phyloP scores from a whole-genome alignment of 108 stramenopile species.

The Phaeodactylum tricornutum region DNA sequence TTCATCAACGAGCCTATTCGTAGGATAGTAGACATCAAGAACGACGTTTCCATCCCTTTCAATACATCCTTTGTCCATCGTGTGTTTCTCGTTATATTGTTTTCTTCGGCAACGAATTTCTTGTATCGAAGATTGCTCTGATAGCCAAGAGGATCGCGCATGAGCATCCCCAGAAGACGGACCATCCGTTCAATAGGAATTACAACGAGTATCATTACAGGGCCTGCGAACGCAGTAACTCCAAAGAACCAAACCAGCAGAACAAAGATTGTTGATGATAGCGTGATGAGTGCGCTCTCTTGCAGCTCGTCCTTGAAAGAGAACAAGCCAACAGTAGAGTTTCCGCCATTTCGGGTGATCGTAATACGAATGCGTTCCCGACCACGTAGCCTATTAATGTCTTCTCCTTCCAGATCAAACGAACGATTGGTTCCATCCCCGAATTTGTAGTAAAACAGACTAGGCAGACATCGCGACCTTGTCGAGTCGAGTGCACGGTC shows the following conservation, averaged over 20 bases:
- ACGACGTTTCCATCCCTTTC: slow-evolving; percentile 66
- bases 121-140: slow-evolving; percentile 50
- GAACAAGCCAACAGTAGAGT: slow-evolving; percentile 37
- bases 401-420: slow-evolving; percentile 13
- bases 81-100: slow-evolving; percentile 28
- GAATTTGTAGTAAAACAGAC: slow-evolving; percentile 27
- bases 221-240: slow-evolving; percentile 63
- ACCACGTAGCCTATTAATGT: slow-evolving; percentile 24
- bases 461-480: slow-evolving; percentile 30
- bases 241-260: slow-evolving; percentile 61
- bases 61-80: slow-evolving; percentile 70
- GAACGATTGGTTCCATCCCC: slow-evolving; percentile 4
- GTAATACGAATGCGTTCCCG: slow-evolving; percentile 41
- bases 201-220: slow-evolving; percentile 53
- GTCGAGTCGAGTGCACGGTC: slow-evolving; percentile 38
- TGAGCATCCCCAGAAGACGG: slow-evolving; percentile 51
- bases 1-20: slow-evolving; percentile 89
- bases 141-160: slow-evolving; percentile 75
- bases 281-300: slow-evolving; percentile 22
- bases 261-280: slow-evolving; percentile 42
- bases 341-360: slow-evolving; percentile 7
- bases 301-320: slow-evolving; percentile 10
- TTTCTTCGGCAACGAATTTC: slow-evolving; percentile 43
- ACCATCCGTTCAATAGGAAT: slow-evolving; percentile 77
- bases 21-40: slow-evolving; percentile 81